Conservation (phyloP, 2,329 filamentous ascomycete species). For the Aspergillus cejpii region DNA sequence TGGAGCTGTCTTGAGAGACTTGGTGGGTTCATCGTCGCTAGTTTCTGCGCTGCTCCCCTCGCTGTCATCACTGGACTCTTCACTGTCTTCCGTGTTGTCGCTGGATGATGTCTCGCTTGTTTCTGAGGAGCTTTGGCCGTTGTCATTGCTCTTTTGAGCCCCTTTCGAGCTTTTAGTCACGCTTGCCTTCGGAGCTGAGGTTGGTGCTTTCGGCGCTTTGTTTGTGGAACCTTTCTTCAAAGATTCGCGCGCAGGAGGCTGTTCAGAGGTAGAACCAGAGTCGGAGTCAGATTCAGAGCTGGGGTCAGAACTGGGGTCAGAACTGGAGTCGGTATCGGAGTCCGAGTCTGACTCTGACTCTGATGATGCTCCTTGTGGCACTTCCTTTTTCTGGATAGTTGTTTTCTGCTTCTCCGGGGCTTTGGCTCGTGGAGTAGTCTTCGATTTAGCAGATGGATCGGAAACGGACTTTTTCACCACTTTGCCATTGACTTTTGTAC, state of each 20-base stretch:
- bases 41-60: conserved; percentile 8
- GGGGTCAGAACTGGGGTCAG: neutral
- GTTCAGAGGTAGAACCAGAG: neutral
- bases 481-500: neutral
- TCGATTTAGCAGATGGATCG: neutral
- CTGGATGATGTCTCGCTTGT: neutral
- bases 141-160: neutral
- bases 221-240: neutral
- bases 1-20: neutral
- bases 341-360: neutral
- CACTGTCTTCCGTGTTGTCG: conserved; percentile 4
- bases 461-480: neutral
- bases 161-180: neutral
- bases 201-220: neutral
- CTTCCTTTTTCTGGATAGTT: neutral
- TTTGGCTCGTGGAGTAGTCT: neutral
- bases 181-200: neutral
- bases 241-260: neutral
- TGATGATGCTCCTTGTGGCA: neutral
- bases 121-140: neutral
- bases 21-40: neutral
- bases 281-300: neutral
- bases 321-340: conserved; percentile 1
- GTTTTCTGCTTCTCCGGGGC: neutral
- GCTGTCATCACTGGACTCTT: conserved; percentile 4